Conservation (phyloP, 495 filamentous ascomycete genomes). For the Penicillium nucicola region DNA sequence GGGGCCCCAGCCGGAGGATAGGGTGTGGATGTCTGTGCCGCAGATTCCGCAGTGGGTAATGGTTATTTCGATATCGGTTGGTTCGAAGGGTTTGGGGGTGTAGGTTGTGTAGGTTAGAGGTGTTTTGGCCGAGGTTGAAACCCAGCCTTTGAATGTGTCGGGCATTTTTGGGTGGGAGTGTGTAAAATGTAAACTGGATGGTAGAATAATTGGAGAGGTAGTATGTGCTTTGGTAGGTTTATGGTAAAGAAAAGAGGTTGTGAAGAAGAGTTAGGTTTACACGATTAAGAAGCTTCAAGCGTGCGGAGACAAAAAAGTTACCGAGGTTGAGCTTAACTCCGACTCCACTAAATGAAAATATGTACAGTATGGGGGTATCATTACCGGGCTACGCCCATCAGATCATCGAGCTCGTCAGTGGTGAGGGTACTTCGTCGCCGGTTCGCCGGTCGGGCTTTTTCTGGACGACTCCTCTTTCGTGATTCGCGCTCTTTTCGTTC, state of each 20-base stretch:
- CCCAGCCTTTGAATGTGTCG: conserved; percentile 74
- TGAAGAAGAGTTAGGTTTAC: too few species aligned
- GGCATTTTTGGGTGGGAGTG: too few species aligned
- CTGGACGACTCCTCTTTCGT: conserved; percentile 41
- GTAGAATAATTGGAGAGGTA: too few species aligned
- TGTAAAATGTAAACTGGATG: too few species aligned
- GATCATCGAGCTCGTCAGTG: conserved; percentile 66
- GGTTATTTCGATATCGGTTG: conserved; percentile 62
- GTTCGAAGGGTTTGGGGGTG: conserved; percentile 73
- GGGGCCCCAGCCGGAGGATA: conserved; percentile 70
- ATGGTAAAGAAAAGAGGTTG: background rate
- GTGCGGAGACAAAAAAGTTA: conserved; percentile 10
- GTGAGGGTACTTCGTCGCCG: conserved; percentile 68
- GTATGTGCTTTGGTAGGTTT: background rate
- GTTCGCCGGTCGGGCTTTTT: conserved; percentile 42
- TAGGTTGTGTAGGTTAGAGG: conserved; percentile 71
- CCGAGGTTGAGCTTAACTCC: conserved; percentile 8
- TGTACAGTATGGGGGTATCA: conserved; percentile 15
- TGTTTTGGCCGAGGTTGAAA: conserved; percentile 64
- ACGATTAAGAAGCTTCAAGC: background rate
- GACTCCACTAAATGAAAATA: conserved; percentile 15
- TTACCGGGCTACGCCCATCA: conserved; percentile 45
- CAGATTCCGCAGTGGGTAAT: conserved; percentile 84
- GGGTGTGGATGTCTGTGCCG: conserved; percentile 72
- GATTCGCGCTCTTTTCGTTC: conserved; percentile 41